Conservation (phyloP, 805 yeast species). For the Cephaloascus albidus region DNA sequence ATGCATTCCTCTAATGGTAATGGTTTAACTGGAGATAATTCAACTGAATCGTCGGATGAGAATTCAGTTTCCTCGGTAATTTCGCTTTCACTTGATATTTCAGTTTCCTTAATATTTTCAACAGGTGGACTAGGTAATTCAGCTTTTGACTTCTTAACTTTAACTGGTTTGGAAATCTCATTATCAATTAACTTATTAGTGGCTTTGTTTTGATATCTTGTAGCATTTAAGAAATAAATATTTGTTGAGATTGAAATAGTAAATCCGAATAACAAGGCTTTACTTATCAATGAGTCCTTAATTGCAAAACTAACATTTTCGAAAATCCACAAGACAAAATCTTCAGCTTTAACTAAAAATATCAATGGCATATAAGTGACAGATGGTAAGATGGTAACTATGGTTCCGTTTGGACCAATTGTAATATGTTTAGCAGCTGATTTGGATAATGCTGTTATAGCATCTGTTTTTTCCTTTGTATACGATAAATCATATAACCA, state of each 20-base stretch:
- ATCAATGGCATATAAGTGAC: slow-evolving; percentile 52
- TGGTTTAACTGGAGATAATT: slow-evolving; percentile 10
- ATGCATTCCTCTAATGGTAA: slow-evolving; percentile 59
- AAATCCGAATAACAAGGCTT: slow-evolving; percentile 62
- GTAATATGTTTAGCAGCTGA: slow-evolving; percentile 32
- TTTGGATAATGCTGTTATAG: slow-evolving; percentile 19
- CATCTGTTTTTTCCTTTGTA: slow-evolving; percentile 14
- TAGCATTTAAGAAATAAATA: slow-evolving; percentile 76
- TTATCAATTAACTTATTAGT: slow-evolving; percentile 28
- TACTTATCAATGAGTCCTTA: slow-evolving; percentile 72
- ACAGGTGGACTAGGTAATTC: slow-evolving; percentile 15
- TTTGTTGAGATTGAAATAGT: slow-evolving; percentile 73
- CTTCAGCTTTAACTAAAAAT: slow-evolving; percentile 51
- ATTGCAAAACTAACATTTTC: slow-evolving; percentile 58
- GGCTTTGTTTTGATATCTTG: slow-evolving; percentile 53
- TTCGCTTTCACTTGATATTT: slow-evolving; percentile 4
- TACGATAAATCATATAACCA: slow-evolving; percentile 52
- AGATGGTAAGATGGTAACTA: slow-evolving; percentile 51
- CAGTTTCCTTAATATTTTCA: slow-evolving; percentile 16
- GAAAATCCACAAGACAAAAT: slow-evolving; percentile 38
- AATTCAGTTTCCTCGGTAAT: slow-evolving; percentile 6
- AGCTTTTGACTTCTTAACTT: not conserved
- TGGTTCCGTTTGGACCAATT: slow-evolving; percentile 37
- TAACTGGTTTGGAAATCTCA: slow-evolving; percentile 21
- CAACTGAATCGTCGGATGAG: slow-evolving; percentile 6